Evolutionary conservation across 495 filamentous ascomycete species (phyloP), one percentile per base, ranked within the genome.

Genomic region (Penicillium alfredii): DNA sequence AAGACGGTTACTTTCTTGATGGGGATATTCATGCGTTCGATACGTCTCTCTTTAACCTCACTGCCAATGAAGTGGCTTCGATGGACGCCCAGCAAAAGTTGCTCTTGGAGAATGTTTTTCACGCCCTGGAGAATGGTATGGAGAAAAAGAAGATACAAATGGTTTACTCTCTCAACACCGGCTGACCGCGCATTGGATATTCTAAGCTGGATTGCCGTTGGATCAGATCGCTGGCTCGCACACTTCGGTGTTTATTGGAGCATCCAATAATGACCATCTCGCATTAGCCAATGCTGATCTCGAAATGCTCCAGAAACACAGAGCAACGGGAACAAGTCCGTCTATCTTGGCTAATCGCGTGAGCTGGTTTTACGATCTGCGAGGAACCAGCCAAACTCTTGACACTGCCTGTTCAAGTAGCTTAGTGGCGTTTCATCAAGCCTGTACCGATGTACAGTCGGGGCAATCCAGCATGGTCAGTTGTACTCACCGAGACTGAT

Each of bases 21-120:
- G 60, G 69, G 30, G 64, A 74, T 26, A 29, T 62, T 4, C 44
- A 51, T 0, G 28, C 43, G 7, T 76, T 76, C 29, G 69, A 76
- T 14, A 49, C 61, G 10, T 36, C 46, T 0, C 81, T 81, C 45
- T 82, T 83, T 57, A 73, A 71, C 31, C 69, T 81, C 26, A 69
- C 67, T 4, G 63, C 69, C 15, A 60, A 61, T 40, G 69, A 82
- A 53, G 61, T 77, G 30, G 42, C 49, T 14, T 50, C 55, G 4
- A 51, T 72, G 16, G 68, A 72, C 19, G 68, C 68, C 3, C 68
- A 72, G 29, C 69, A 72, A 19, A 58, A 65, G 9, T 43, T 79
- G 22, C 58, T 77, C 9, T 55, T 83, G 10, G 78, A 82, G 49
- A 61, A 64, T 9, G 68, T 73, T 7, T 81, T 77, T 27, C 74